Conservation (phyloP, 352 stramenopile genomes). For the Globisporangium takayamanum region DNA sequence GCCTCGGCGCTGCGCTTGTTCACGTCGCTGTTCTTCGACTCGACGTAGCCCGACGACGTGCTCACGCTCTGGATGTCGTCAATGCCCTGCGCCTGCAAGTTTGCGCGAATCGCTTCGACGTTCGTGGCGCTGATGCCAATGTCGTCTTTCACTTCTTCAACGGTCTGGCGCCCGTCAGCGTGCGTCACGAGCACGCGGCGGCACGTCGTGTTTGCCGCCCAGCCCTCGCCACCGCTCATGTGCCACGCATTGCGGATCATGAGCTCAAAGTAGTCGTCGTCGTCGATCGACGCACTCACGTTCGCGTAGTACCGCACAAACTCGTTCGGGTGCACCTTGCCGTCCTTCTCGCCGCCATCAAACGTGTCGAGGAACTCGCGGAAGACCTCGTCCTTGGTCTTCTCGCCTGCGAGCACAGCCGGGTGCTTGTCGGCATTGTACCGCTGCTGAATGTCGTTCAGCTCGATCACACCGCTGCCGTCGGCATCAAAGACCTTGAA, state of each 20-base stretch:
- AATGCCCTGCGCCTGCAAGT: constrained; percentile 39
- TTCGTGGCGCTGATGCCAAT: constrained; percentile 27
- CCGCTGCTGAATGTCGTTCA: constrained; percentile 35
- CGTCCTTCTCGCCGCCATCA: constrained; percentile 28
- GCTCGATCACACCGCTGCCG: constrained; percentile 38
- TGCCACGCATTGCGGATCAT: constrained; percentile 85
- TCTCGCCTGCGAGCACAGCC: constrained; percentile 36
- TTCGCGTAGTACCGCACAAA: constrained; percentile 74
- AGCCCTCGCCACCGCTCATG: constrained; percentile 55
- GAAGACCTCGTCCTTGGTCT: constrained; percentile 26
- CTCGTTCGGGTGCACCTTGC: constrained; percentile 25
- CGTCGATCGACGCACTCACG: constrained; percentile 60
- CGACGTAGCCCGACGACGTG: constrained; percentile 11
- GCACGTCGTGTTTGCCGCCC: constrained; percentile 60
- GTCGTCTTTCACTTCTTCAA: constrained; percentile 43
- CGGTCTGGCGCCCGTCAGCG: constrained; percentile 38
- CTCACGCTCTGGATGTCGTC: constrained; percentile 13
- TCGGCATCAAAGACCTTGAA: constrained; percentile 70
- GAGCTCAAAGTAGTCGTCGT: constrained; percentile 82
- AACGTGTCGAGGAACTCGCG: constrained; percentile 35
- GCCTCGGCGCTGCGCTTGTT: constrained; percentile 17
- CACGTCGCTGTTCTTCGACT: constrained; percentile 15
- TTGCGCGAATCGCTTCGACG: constrained; percentile 25
- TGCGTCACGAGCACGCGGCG: constrained; percentile 56
- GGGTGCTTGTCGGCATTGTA: constrained; percentile 54